Evolutionary conservation across 257 asterid genomes (phyloP).

Genomic region (Datura wrightii): DNA sequence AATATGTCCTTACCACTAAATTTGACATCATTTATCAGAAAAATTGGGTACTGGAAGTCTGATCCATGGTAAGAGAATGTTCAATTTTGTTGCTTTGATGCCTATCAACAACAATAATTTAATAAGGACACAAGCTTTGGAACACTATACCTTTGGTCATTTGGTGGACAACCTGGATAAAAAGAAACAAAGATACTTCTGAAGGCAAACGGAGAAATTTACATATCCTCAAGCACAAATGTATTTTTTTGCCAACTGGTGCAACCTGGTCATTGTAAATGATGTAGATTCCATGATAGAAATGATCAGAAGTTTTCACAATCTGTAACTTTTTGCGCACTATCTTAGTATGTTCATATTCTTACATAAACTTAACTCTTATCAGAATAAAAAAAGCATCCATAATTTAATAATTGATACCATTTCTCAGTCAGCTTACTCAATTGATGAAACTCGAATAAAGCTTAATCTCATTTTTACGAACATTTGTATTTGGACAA

Average conservation of each 20-base stretch:
- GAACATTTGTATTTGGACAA: conserved; percentile 6
- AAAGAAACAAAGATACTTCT: background rate
- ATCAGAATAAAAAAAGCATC: background rate
- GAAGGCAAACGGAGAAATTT: background rate
- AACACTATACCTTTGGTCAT: background rate
- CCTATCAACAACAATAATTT: background rate
- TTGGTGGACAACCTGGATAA: background rate
- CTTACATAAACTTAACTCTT: background rate
- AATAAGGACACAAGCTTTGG: background rate
- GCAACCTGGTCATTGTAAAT: background rate
- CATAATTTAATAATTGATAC: background rate
- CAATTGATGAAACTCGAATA: background rate
- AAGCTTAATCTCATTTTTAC: background rate
- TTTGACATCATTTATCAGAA: background rate
- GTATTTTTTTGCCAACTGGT: background rate
- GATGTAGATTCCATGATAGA: background rate
- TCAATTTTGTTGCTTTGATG: background rate
- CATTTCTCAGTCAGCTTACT: background rate
- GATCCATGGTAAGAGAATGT: background rate
- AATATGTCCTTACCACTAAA: background rate
- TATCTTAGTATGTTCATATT: background rate
- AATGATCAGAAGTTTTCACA: background rate
- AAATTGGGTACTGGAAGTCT: background rate
- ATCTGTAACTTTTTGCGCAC: background rate
- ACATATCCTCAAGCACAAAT: background rate